phyloP scores from a whole-genome alignment of 148 eudicot species.

The Amaranthus hypochondriacus region DNA sequence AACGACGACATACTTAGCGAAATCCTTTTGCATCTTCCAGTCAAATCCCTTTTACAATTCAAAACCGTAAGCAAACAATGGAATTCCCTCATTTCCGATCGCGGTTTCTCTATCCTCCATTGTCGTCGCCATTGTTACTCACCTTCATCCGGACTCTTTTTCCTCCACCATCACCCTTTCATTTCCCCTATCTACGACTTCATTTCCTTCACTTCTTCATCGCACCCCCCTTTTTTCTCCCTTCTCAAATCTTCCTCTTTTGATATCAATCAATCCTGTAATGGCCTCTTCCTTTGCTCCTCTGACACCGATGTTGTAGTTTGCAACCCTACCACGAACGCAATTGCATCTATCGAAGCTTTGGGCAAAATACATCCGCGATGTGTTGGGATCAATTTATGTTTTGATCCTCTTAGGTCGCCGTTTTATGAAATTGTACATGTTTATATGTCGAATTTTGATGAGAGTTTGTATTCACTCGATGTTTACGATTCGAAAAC shows the following conservation, averaged over 20 bases:
- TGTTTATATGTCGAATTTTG: not conserved
- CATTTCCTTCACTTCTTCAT: slow-evolving; percentile 21
- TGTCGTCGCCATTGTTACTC: slow-evolving; percentile 21
- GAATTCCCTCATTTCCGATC: slow-evolving; percentile 27
- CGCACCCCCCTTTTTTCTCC: slow-evolving; percentile 25
- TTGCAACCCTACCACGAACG: slow-evolving; percentile 36
- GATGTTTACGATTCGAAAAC: slow-evolving; percentile 27
- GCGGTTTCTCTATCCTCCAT: slow-evolving; percentile 42
- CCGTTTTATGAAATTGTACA: slow-evolving; percentile 26
- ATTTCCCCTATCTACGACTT: not conserved
- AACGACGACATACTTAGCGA: slow-evolving; percentile 37
- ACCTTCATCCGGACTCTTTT: slow-evolving; percentile 35
- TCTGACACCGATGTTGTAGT: slow-evolving; percentile 5
- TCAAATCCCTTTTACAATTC: slow-evolving; percentile 35
- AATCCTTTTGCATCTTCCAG: slow-evolving; percentile 34
- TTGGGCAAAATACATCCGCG: not conserved
- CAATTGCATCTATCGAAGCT: not conserved
- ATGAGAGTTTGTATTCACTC: slow-evolving; percentile 6
- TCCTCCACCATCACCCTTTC: slow-evolving; percentile 16
- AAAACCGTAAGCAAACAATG: slow-evolving; percentile 36
- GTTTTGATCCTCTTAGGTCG: slow-evolving; percentile 41
- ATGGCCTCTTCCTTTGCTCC: slow-evolving; percentile 41
- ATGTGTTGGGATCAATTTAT: slow-evolving; percentile 20
- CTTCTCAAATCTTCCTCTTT: slow-evolving; percentile 24
- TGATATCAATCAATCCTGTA: slow-evolving; percentile 34